Evolutionary conservation across 768 basidiomycete genomes (phyloP).

Genomic region (Asterophora parasitica): DNA sequence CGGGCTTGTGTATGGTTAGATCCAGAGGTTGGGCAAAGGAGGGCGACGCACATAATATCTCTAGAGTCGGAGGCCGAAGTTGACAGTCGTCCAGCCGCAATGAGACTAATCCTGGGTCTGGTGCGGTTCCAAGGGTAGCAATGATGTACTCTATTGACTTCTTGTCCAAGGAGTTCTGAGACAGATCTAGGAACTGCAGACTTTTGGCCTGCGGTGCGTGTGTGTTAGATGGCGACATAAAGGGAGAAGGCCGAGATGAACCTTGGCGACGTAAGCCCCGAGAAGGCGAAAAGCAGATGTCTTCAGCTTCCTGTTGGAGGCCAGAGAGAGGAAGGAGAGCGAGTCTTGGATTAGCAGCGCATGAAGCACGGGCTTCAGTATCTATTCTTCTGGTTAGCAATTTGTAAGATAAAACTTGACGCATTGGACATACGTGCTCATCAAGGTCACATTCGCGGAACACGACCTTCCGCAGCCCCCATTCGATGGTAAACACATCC

Average conservation of each 20-base stretch:
- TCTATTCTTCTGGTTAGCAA: constrained; percentile 33
- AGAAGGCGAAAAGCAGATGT: constrained; percentile 70
- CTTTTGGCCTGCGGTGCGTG: constrained; percentile 50
- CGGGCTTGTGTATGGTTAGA: constrained; percentile 47
- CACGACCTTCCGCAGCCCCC: constrained; percentile 83
- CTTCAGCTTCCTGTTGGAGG: constrained; percentile 82
- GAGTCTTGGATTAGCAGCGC: constrained; percentile 80
- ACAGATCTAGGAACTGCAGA: constrained; percentile 86
- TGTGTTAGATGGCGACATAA: background rate
- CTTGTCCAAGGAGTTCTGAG: constrained; percentile 81
- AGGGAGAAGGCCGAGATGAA: constrained; percentile 21
- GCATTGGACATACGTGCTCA: constrained; percentile 50
- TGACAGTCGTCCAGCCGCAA: constrained; percentile 87
- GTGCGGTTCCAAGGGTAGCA: constrained; percentile 52
- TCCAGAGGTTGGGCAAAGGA: background rate
- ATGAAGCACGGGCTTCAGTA: constrained; percentile 86
- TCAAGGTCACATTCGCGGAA: constrained; percentile 87
- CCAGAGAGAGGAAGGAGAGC: constrained; percentile 78
- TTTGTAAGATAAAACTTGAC: background rate
- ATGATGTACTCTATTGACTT: constrained; percentile 80
- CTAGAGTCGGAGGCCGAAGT: constrained; percentile 68
- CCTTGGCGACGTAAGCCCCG: constrained; percentile 77
- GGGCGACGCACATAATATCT: constrained; percentile 66
- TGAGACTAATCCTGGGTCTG: constrained; percentile 61
- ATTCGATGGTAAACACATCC: constrained; percentile 89